Percentiles rank a stretch among this genome's conserved stretches.
Conservation (phyloP, 441 rosid genomes). For the Populus trichocarpa region DNA sequence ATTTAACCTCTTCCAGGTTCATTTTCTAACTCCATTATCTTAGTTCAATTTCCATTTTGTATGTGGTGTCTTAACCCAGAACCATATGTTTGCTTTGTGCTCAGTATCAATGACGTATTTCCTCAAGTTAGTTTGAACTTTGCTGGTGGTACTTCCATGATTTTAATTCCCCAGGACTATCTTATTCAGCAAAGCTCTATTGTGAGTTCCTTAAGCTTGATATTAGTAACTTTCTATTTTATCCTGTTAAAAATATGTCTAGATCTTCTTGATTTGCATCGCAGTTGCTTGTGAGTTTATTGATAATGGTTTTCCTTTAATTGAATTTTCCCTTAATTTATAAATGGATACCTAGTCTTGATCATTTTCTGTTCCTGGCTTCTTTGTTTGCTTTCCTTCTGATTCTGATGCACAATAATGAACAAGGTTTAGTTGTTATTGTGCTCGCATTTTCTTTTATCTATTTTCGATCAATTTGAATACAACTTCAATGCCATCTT, state of each 20-base stretch:
- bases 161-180: conserved; percentile 75
- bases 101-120: conserved; percentile 61
- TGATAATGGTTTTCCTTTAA: neutral
- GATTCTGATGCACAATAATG: neutral
- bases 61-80: conserved; percentile 7
- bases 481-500: neutral
- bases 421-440: neutral
- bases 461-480: neutral
- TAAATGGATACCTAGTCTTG: neutral
- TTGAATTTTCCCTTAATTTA: neutral
- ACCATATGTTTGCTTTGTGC: conserved; percentile 14
- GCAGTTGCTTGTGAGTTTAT: neutral
- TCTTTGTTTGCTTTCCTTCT: neutral
- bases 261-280: neutral
- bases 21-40: conserved; percentile 20
- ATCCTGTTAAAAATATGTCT: neutral
- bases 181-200: conserved; percentile 65
- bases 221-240: neutral
- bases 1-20: conserved; percentile 60
- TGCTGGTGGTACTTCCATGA: conserved; percentile 75
- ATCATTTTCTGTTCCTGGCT: neutral
- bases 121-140: conserved; percentile 89
- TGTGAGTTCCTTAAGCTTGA: conserved; percentile 44
- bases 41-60: conserved; percentile 6
- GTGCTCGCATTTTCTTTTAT: neutral